Base-by-base conservation (phyloP, 164 flowering plant species). In the Macadamia tetraphylla region DNA sequence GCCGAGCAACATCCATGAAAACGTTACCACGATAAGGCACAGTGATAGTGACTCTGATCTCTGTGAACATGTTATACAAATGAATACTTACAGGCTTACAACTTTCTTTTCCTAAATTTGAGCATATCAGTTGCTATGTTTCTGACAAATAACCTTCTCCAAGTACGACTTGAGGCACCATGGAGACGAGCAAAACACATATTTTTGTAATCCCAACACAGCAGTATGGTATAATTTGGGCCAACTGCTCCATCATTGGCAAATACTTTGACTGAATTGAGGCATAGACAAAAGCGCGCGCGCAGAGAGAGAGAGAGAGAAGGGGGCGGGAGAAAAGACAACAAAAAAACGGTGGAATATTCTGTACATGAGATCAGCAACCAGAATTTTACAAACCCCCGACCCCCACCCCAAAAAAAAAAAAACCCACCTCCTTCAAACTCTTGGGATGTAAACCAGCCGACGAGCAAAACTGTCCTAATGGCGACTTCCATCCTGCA, bases 301-400 rank as follows among this genome's bases (percentile, higher is more conserved):
- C 23, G 23, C 23, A 23, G 23, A 23, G 23, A 23, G 23, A 23
- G 23, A 23, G 23, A 23, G 23, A 23, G 23, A 23, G 23, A 23
- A 23, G 23, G 23, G 23, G 23, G 23, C 23, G 23, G 23, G 35
- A 64, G 70, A 63, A 29, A 49, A 40, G 65, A 46, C 6, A 46
- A 46, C 3, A 46, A 66, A 23, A 61, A 56, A 44, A 62, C 13
- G 18, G 18, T 58, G 61, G 69, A 77, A 72, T 69, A 69, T 67
- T 82, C 79, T 86, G 86, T 86, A 86, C 90, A 86, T 70, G 5
- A 65, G 77, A 71, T 67, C 35, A 73, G 75, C 73, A 80, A 71
- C 82, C 76, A 84, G 82, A 82, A 81, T 68, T 80, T 79, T 80
- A 76, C 71, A 75, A 35, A 23, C 23, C 23, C 23, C 23, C 23